phyloP scores from a whole-genome alignment of 768 basidiomycete species.

The Pholiota conissans region DNA sequence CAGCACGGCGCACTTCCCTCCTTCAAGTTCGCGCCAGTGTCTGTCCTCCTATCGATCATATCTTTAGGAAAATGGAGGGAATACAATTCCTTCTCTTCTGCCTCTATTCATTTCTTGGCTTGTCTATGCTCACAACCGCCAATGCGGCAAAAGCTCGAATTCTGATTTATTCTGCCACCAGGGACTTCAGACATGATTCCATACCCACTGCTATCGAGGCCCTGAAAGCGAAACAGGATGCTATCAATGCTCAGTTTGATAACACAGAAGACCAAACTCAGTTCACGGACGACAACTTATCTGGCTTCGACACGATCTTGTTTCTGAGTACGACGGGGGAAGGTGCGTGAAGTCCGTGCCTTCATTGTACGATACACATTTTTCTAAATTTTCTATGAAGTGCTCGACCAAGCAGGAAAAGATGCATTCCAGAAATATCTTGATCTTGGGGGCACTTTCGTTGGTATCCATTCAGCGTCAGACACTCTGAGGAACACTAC shows the following conservation, averaged over 20 bases:
- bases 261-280: slow-evolving; percentile 59
- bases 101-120: not conserved
- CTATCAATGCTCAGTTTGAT: slow-evolving; percentile 55
- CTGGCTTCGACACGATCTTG: slow-evolving; percentile 61
- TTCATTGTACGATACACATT: not conserved
- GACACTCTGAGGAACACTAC: slow-evolving; percentile 58
- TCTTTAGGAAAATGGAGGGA: not conserved
- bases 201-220: slow-evolving; percentile 70
- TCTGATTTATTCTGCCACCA: slow-evolving; percentile 63
- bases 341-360: slow-evolving; percentile 37
- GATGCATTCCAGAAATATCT: slow-evolving; percentile 64
- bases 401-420: slow-evolving; percentile 60
- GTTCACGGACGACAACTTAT: slow-evolving; percentile 58
- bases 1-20: not conserved
- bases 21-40: not conserved
- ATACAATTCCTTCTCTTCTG: not conserved
- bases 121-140: not conserved
- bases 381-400: slow-evolving; percentile 28
- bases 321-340: slow-evolving; percentile 73
- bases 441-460: slow-evolving; percentile 67
- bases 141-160: slow-evolving; percentile 34
- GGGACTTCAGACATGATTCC: slow-evolving; percentile 69
- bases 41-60: too few species aligned
- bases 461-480: slow-evolving; percentile 67
- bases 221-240: slow-evolving; percentile 43